These are phyloP conservation scores for Dactylellina cionopaga DNA, from an alignment of 2,329 filamentous ascomycete species.

Conservation along the genomic window DNA sequence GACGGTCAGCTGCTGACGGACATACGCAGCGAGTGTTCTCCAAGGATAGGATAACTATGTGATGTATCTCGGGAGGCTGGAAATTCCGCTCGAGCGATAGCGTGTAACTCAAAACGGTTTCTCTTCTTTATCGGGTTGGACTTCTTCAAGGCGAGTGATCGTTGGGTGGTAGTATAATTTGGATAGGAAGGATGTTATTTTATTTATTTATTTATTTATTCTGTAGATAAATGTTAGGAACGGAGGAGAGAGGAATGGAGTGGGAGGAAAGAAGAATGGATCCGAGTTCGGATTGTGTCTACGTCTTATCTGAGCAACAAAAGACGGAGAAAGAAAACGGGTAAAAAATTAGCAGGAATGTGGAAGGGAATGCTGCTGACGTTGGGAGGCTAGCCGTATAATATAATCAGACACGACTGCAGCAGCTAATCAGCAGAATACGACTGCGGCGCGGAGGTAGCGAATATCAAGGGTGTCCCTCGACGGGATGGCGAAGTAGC, in stretches of 20 bases:
- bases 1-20: conserved; percentile 14
- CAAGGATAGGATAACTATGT: too few species aligned
- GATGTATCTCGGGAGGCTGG: conserved; percentile 42
- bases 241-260: too few species aligned
- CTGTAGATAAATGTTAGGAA: too few species aligned
- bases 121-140: too few species aligned
- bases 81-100: background rate
- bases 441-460: conserved; percentile 51
- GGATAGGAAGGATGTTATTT: too few species aligned
- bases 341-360: conserved; percentile 15
- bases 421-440: conserved; percentile 41
- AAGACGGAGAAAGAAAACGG: conserved; percentile 10
- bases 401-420: conserved; percentile 35
- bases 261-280: too few species aligned
- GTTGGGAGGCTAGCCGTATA: conserved; percentile 43
- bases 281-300: too few species aligned
- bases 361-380: conserved; percentile 42
- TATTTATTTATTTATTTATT: too few species aligned
- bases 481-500: conserved; percentile 47
- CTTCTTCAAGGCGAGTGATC: too few species aligned
- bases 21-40: conserved; percentile 31
- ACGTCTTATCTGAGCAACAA: too few species aligned
- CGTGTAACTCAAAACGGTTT: too few species aligned
- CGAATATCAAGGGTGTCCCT: conserved; percentile 48
- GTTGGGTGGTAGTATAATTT: too few species aligned